Conservation (phyloP, 257 asterid species). For the Solanum rostratum region DNA sequence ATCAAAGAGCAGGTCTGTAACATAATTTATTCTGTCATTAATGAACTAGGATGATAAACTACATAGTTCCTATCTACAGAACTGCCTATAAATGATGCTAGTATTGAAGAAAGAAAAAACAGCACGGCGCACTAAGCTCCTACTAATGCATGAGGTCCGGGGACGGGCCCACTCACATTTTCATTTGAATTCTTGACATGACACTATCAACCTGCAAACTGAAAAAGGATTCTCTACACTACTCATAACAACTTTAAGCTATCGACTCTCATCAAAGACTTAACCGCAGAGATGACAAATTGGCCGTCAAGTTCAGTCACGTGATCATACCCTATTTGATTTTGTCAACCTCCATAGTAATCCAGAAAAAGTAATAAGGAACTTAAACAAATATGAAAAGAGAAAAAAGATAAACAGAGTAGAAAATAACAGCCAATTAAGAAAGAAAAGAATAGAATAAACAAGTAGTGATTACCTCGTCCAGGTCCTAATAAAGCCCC, state of each 20-base stretch:
- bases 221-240: not conserved
- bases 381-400: not conserved
- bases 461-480: slow-evolving; percentile 48
- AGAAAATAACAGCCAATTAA: not conserved
- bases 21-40: not conserved
- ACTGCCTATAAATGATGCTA: not conserved
- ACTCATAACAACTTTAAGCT: not conserved
- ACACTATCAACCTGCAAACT: not conserved
- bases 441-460: not conserved
- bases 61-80: not conserved
- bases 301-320: not conserved
- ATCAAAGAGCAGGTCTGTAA: slow-evolving; percentile 79
- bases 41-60: not conserved
- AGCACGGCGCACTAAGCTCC: not conserved
- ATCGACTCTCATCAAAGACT: not conserved
- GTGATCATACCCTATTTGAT: not conserved
- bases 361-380: not conserved
- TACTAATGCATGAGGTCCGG: not conserved
- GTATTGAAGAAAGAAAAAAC: not conserved
- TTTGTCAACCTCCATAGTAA: not conserved
- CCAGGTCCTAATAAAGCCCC: slow-evolving; percentile 95
- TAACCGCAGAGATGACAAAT: not conserved
- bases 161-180: not conserved
- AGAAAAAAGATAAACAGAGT: not conserved
- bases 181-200: not conserved